Evolutionary conservation across 2,329 filamentous ascomycete genomes (phyloP), one percentile per base, ranked within the genome.

Genomic region (Dactylonectria macrodidyma): DNA sequence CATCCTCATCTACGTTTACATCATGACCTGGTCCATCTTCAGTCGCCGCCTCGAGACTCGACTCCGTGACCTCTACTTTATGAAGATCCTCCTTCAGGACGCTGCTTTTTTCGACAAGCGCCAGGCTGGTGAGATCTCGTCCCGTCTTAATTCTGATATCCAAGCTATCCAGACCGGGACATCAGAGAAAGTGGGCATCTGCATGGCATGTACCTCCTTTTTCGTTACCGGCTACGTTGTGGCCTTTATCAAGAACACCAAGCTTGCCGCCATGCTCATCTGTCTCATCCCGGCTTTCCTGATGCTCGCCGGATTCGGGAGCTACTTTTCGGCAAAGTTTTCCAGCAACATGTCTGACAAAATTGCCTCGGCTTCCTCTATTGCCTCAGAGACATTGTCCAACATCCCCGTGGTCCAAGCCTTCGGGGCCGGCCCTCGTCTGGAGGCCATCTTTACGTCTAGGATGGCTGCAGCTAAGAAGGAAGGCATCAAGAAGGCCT

Each of bases 161-260:
- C 87, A 90, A 66, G 87, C 88, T 1, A 89, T 93, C 59, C 91
- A 91, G 73, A 86, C 87, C 0, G 91, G 91, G 14, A 92, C 91
- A 0, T 90, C 89, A 1, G 91, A 93, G 78, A 93, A 93, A 77
- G 90, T 92, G 16, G 91, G 91, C 59, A 87, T 92, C 38, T 86
- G 88, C 70, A 83, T 93, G 5, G 85, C 87, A 26, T 90, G 86
- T 58, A 78, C 88, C 10, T 89, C 89, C 2, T 93, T 92, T 78
- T 93, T 93, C 75, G 76, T 92, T 60, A 89, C 91, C 0, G 88
- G 90, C 3, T 93, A 91, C 68, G 83, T 90, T 5, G 87, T 93
- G 16, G 90, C 90, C 2, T 93, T 93, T 70, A 87, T 90, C 76
- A 89, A 91, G 73, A 85, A 92, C 71, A 83, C 87, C 16, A 84